These are phyloP conservation scores for Cyberlindnera amylophila DNA, from an alignment of 805 yeast genomes.

Conservation along the genomic window DNA sequence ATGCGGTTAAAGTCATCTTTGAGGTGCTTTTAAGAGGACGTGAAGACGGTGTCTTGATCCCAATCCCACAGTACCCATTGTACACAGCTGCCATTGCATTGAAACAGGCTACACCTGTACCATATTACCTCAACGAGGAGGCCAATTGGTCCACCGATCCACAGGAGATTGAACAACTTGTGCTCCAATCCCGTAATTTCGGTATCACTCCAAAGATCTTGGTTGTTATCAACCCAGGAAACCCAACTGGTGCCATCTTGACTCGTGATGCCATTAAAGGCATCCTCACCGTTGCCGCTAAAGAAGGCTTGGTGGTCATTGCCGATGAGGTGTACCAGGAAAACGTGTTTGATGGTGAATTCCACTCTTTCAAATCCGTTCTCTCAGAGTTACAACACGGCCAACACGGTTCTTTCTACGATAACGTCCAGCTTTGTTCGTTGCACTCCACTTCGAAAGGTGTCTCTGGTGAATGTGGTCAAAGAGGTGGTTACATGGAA, in stretches of 20 bases:
- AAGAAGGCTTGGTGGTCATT: slow-evolving; percentile 76
- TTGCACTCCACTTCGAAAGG: slow-evolving; percentile 98
- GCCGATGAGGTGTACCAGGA: slow-evolving; percentile 99
- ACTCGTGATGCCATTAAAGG: slow-evolving; percentile 61
- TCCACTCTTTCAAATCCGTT: slow-evolving; percentile 80
- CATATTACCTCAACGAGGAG: slow-evolving; percentile 80
- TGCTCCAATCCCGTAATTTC: slow-evolving; percentile 42
- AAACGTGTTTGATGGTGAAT: slow-evolving; percentile 78
- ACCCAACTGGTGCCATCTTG: slow-evolving; percentile 92
- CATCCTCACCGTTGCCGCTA: slow-evolving; percentile 76
- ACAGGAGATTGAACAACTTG: slow-evolving; percentile 51
- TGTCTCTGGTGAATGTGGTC: slow-evolving; percentile 98
- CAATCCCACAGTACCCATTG: slow-evolving; percentile 97
- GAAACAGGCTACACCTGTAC: slow-evolving; percentile 76
- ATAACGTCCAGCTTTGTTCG: slow-evolving; percentile 82
- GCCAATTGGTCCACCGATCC: slow-evolving; percentile 83
- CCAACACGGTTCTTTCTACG: slow-evolving; percentile 47
- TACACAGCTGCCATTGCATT: slow-evolving; percentile 93
- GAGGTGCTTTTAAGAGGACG: slow-evolving; percentile 66
- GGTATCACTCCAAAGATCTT: slow-evolving; percentile 70
- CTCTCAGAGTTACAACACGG: slow-evolving; percentile 56
- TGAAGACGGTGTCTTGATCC: slow-evolving; percentile 72
- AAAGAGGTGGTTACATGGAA: slow-evolving; percentile 99
- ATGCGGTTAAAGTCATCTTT: slow-evolving; percentile 81
- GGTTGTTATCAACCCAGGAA: slow-evolving; percentile 96